Evolutionary conservation across 2,329 filamentous ascomycete species (phyloP).

Genomic region (Cytospora piceae): DNA sequence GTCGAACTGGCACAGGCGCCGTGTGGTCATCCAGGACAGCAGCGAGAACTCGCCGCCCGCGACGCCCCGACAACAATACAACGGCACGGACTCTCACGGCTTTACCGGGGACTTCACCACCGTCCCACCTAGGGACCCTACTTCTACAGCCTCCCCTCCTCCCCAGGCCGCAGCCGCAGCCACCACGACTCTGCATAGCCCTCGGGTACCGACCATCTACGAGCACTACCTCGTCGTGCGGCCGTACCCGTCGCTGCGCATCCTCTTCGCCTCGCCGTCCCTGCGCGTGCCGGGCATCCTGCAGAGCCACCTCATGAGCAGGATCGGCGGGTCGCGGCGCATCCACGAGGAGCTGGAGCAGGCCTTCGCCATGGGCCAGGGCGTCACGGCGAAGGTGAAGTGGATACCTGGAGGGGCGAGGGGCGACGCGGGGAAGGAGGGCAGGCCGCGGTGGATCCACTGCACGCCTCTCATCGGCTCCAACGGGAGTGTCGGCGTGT

Average conservation of each 20-base stretch:
- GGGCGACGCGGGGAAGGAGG: conserved; percentile 43
- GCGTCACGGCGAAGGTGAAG: conserved; percentile 74
- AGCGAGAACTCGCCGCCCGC: conserved; percentile 28
- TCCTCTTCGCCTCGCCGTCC: conserved; percentile 71
- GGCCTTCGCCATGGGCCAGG: conserved; percentile 69
- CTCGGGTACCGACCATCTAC: conserved; percentile 44
- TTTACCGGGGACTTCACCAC: conserved; percentile 18
- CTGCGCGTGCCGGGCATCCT: conserved; percentile 70
- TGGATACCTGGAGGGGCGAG: conserved; percentile 58
- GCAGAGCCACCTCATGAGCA: conserved; percentile 60
- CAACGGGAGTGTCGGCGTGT: conserved; percentile 71
- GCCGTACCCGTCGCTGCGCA: conserved; percentile 66
- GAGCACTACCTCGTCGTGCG: conserved; percentile 67
- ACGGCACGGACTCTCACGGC: conserved; percentile 19
- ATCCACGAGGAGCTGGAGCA: conserved; percentile 53
- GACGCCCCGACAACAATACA: conserved; percentile 15
- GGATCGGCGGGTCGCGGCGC: conserved; percentile 54
- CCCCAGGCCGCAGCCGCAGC: neutral
- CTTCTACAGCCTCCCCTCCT: conserved; percentile 1
- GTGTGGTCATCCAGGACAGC: conserved; percentile 41
- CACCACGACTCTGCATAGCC: conserved; percentile 2
- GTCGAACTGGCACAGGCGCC: conserved; percentile 47
- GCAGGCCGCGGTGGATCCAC: conserved; percentile 74
- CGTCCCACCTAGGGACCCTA: conserved; percentile 34
- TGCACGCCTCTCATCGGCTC: conserved; percentile 72